Conservation (phyloP, 495 filamentous ascomycete genomes). For the Echria macrotheca region DNA sequence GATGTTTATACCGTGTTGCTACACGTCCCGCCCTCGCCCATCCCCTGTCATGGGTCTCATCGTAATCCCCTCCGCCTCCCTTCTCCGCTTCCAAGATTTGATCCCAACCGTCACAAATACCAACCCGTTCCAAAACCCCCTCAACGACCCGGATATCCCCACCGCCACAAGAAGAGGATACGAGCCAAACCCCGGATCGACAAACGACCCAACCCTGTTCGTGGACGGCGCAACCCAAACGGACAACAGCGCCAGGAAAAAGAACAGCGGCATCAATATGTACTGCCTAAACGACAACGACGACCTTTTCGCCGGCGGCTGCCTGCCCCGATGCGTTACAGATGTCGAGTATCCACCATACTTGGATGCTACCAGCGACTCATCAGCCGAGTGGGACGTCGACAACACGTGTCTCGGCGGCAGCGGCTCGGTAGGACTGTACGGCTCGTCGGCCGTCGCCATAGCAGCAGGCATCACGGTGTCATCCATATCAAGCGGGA, state of each 20-base stretch:
- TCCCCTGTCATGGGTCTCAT: background rate
- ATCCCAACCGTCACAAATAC: conserved; percentile 40
- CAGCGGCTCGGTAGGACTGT: conserved; percentile 12
- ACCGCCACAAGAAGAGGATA: conserved; percentile 38
- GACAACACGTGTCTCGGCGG: background rate
- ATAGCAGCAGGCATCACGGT: conserved; percentile 22
- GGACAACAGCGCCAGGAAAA: conserved; percentile 41
- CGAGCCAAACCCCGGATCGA: conserved; percentile 27
- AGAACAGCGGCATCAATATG: conserved; percentile 44
- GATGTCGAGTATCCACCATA: background rate
- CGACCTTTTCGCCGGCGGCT: conserved; percentile 16
- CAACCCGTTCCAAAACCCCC: conserved; percentile 46
- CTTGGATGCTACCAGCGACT: background rate
- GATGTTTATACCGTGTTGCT: too few relatives aligned
- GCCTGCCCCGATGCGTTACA: background rate
- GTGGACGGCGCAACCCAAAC: conserved; percentile 43
- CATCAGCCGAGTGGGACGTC: background rate
- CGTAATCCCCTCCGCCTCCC: conserved; percentile 11
- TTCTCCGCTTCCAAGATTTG: conserved; percentile 31
- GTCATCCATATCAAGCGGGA: conserved; percentile 10
- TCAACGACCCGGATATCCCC: conserved; percentile 35
- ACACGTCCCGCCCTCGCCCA: too few relatives aligned
- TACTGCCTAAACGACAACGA: conserved; percentile 42
- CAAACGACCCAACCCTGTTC: conserved; percentile 34
- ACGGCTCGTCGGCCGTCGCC: conserved; percentile 10